Evolutionary conservation across 1,139 yeast species (phyloP), one percentile per base, ranked within the genome.

Genomic region (Kurtzmaniella quercitrusa): DNA sequence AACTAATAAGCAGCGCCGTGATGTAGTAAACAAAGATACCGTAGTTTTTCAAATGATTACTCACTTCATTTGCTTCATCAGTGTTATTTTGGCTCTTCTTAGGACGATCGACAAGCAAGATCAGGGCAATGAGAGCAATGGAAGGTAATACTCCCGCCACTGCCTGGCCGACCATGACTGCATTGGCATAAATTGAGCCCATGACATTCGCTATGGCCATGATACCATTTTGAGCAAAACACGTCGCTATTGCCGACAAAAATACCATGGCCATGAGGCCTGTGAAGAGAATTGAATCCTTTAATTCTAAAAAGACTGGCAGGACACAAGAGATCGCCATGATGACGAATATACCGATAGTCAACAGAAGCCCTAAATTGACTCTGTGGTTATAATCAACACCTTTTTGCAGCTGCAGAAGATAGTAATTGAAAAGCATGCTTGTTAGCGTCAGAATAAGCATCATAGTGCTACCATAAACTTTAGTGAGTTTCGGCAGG

Each of bases 151-250:
- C 95, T 1, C 98, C 98, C 0, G 97, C 89, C 12, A 91, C 69
- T 0, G 96, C 96, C 61, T 93, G 96, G 1, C 98, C 98, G 5
- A 89, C 89, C 86, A 93, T 87, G 3, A 86, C 86, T 0, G 87
- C 95, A 55, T 91, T 95, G 14, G 91, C 88, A 57, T 82, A 88
- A 2, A 80, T 73, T 3, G 88, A 78, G 2, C 95, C 94, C 59
- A 82, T 71, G 3, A 86, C 83, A 54, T 86, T 87, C 2, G 87
- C 94, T 26, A 88, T 73, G 2, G 98, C 95, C 82, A 89, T 81
- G 15, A 88, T 76, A 7, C 98, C 98, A 55, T 88, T 93, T 57
- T 93, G 98, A 1, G 94, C 83, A 51, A 80, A 62, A 42, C 88
- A 80, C 0, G 89, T 80, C 9, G 88, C 87, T 46, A 80, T 50